phyloP scores from a whole-genome alignment of 2,329 filamentous ascomycete genomes.

The Botryotinia narcissicola region DNA sequence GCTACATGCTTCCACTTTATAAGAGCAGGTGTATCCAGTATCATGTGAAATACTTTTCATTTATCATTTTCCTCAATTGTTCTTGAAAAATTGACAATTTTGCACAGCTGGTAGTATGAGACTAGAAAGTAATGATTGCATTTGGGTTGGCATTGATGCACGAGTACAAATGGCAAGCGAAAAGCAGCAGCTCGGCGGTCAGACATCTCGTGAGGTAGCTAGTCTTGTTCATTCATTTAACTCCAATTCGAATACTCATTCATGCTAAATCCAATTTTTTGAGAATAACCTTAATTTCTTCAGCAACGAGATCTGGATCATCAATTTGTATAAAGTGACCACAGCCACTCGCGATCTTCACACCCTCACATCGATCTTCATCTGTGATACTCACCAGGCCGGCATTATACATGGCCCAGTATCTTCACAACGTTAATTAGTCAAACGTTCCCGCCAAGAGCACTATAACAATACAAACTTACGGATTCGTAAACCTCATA shows the following conservation, averaged over 20 bases:
- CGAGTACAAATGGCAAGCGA: not conserved
- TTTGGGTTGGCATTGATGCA: not conserved
- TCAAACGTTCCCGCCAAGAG: not conserved
- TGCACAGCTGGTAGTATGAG: not conserved
- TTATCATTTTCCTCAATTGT: not conserved
- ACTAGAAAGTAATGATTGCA: not conserved
- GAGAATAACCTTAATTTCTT: constrained; percentile 40
- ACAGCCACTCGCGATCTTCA: constrained; percentile 36
- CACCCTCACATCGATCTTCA: constrained; percentile 30
- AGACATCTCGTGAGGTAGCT: not conserved
- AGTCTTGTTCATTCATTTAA: not conserved
- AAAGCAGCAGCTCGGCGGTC: not conserved
- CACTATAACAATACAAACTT: constrained; percentile 21
- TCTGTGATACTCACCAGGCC: constrained; percentile 36
- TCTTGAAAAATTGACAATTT: not conserved
- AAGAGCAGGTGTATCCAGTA: not conserved
- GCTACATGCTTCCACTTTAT: constrained; percentile 35
- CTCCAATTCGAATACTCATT: not conserved
- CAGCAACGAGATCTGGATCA: constrained; percentile 36
- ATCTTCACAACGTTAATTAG: constrained; percentile 27
- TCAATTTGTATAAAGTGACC: constrained; percentile 40
- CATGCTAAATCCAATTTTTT: constrained; percentile 34
- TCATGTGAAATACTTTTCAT: not conserved
- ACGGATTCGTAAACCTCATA: constrained; percentile 38
- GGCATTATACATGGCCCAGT: constrained; percentile 39